Base-by-base conservation (phyloP, 129 eudicot genomes). In the Escallonia herrerae region DNA sequence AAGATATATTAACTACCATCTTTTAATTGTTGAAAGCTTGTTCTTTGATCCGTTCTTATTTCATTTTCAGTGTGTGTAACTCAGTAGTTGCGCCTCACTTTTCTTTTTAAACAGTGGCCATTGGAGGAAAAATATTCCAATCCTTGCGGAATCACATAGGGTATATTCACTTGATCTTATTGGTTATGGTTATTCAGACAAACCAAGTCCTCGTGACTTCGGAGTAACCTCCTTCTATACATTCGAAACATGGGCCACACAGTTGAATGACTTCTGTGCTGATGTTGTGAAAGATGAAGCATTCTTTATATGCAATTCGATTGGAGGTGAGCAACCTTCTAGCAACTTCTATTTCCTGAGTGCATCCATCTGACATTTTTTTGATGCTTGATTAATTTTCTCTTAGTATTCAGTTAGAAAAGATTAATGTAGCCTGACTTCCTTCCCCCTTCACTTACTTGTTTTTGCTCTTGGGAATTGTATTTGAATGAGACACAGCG, bases 161-260 rank as follows among this genome's bases (percentile, higher is more conserved):
- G 98, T 93, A 15, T 93, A 64, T 65, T 72, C 96, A 63, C 86
- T 93, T 39, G 98, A 93, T 78, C 96, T 93, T 49, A 83, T 93
- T 74, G 98, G 98, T 45, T 93, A 93, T 67, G 98, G 98, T 52
- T 88, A 93, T 69, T 93, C 98, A n/a, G 96, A 93, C 80, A 93
- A 93, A 72, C 98, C 98, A 12, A 83, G 86, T 71, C 96, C 96
- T 43, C 83, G 83, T 63, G 84, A 86, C 56, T 85, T 93, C 67
- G 89, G 87, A 63, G 80, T 67, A 15, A n/a, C 58, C 5, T 37
- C 85, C 44, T 93, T 89, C 58, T 93, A 93, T 64, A 83, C 98
- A 40, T 93, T 93, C 46, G 95, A 93, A 78, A 89, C 98, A 65
- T 93, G 98, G 98, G 98, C 81, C 49, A 66, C 87, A 56, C 98